Percentiles rank a stretch among this genome's conserved stretches.
Conservation (phyloP, 768 basidiomycete species). For the Tylopilus vinaceipallidus region DNA sequence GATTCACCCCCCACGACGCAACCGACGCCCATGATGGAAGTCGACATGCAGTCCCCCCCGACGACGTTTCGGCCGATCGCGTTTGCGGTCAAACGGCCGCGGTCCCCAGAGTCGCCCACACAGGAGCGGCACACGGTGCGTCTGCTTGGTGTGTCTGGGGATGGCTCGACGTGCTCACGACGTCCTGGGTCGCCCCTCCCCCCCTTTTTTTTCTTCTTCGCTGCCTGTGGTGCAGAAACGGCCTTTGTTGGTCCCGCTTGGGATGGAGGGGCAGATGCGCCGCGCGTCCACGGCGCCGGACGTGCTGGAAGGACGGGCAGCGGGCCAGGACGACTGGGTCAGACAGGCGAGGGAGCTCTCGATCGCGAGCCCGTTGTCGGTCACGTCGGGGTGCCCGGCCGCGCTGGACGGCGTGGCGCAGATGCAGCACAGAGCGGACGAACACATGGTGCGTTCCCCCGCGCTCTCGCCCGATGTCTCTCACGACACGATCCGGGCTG, state of each 20-base stretch:
- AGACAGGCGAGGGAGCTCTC: slow-evolving; percentile 62
- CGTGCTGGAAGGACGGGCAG: slow-evolving; percentile 29
- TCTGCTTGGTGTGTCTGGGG: background rate
- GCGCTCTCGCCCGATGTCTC: background rate
- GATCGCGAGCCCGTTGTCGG: slow-evolving; percentile 37
- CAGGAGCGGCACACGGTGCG: slow-evolving; percentile 57
- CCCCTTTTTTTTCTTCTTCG: too few species aligned
- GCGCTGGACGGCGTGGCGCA: background rate
- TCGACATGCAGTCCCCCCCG: slow-evolving; percentile 50
- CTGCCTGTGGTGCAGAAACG: too few species aligned
- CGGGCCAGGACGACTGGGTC: slow-evolving; percentile 72
- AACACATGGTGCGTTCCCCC: slow-evolving; percentile 42
- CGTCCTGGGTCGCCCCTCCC: too few species aligned
- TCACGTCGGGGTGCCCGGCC: slow-evolving; percentile 15
- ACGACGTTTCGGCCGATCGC: slow-evolving; percentile 37
- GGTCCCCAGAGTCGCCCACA: slow-evolving; percentile 52
- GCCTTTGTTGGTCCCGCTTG: slow-evolving; percentile 39
- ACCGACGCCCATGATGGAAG: slow-evolving; percentile 54
- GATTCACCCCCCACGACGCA: too few species aligned
- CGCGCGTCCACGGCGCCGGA: slow-evolving; percentile 28
- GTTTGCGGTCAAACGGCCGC: slow-evolving; percentile 50
- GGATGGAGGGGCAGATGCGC: slow-evolving; percentile 25
- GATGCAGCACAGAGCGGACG: slow-evolving; percentile 34
- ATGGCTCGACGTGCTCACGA: background rate
- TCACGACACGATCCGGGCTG: slow-evolving; percentile 8